These are phyloP conservation scores for Laetiporus sulphureus DNA, from an alignment of 1,284 basidiomycete species.

Conservation along the genomic window DNA sequence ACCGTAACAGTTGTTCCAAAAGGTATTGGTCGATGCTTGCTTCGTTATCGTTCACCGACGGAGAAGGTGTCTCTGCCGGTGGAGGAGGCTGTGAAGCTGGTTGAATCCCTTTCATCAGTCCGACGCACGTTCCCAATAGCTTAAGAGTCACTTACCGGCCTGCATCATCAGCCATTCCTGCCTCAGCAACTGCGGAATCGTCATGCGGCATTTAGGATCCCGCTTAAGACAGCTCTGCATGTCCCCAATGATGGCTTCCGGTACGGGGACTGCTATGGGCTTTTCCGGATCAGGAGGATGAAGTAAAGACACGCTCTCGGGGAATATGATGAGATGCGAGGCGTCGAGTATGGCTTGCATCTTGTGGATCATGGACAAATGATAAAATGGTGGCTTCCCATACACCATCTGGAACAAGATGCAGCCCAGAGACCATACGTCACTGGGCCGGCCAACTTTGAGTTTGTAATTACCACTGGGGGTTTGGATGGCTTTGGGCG, in stretches of 20 bases:
- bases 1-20: too few relatives aligned
- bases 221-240: slow-evolving; percentile 74
- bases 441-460: slow-evolving; percentile 82
- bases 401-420: slow-evolving; percentile 99
- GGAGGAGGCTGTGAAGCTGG: too few relatives aligned
- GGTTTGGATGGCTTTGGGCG: slow-evolving; percentile 85
- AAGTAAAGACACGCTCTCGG: slow-evolving; percentile 57
- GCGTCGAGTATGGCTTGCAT: slow-evolving; percentile 83
- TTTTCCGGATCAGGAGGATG: too few relatives aligned
- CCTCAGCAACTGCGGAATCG: slow-evolving; percentile 71
- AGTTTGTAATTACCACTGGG: slow-evolving; percentile 72
- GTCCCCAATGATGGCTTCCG: slow-evolving; percentile 60
- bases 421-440: slow-evolving; percentile 97
- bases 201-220: slow-evolving; percentile 69
- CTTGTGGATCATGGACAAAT: slow-evolving; percentile 71
- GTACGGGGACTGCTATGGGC: slow-evolving; percentile 47
- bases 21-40: too few relatives aligned
- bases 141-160: slow-evolving; percentile 44
- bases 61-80: too few relatives aligned
- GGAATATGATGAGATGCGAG: slow-evolving; percentile 68
- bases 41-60: too few relatives aligned
- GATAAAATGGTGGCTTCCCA: slow-evolving; percentile 88
- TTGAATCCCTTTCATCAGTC: too few relatives aligned
- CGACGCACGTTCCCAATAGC: too few relatives aligned
- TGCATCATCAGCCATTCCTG: slow-evolving; percentile 62